A percentile compares a stretch with the other conserved stretches of the same genome.
These are phyloP conservation scores for Claviceps humidiphila DNA, from an alignment of 2,329 filamentous ascomycete genomes.

Conservation along the genomic window DNA sequence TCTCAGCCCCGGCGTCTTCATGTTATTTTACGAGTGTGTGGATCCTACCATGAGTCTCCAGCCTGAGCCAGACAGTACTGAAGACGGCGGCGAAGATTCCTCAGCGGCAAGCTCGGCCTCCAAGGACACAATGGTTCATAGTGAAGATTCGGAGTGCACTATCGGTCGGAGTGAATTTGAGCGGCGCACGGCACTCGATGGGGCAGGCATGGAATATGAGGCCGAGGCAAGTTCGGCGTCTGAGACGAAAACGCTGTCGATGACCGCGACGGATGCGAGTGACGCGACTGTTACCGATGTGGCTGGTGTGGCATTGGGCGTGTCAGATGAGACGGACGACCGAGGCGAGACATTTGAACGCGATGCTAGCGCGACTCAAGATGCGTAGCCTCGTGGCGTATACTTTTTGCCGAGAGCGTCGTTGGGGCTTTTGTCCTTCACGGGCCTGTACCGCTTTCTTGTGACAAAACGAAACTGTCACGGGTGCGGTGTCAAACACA, in stretches of 20 bases:
- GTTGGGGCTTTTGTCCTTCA: background rate
- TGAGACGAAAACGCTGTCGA: background rate
- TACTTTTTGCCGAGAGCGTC: background rate
- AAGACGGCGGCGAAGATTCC: constrained; percentile 7
- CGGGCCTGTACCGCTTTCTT: no score
- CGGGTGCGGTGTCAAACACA: background rate
- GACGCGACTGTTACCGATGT: background rate
- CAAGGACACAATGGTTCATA: background rate
- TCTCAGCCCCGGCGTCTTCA: constrained; percentile 70
- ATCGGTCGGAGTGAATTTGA: background rate
- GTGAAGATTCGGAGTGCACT: background rate
- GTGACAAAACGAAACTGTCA: background rate
- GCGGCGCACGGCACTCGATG: background rate
- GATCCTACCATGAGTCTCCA: constrained; percentile 37
- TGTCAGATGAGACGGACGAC: constrained; percentile 3
- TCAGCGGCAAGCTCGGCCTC: background rate
- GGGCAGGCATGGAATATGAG: background rate
- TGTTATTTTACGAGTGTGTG: constrained; percentile 87
- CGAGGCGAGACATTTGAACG: background rate
- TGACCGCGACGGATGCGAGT: constrained; percentile 1
- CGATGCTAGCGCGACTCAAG: background rate
- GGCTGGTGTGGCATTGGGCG: constrained; percentile 1
- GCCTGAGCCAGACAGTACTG: constrained; percentile 14
- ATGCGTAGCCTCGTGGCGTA: background rate
- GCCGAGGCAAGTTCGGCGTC: constrained; percentile 1